Percentiles rank a stretch among this genome's conserved stretches.
Conservation (phyloP, 495 filamentous ascomycete genomes). For the Tetracladium setigerum region DNA sequence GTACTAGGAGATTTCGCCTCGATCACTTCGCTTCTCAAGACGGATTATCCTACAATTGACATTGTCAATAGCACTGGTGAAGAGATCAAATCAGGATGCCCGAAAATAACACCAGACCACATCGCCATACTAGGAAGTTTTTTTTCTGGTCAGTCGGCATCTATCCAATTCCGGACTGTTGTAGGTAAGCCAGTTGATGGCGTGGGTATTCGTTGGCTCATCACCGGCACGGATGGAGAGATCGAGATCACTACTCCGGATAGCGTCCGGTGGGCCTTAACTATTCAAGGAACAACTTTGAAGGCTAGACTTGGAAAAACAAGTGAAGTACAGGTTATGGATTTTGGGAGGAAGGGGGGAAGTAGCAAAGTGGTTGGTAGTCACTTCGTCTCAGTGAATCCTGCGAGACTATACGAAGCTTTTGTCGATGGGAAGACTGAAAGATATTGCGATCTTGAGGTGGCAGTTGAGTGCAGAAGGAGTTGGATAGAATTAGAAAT, state of each 20-base stretch:
- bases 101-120: slow-evolving; percentile 31
- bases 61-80: slow-evolving; percentile 23
- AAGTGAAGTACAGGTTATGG: background rate
- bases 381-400: background rate
- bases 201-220: slow-evolving; percentile 30
- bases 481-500: slow-evolving; percentile 5
- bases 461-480: slow-evolving; percentile 1
- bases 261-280: too few relatives aligned
- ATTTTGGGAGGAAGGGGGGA: background rate
- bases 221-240: slow-evolving; percentile 39
- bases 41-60: slow-evolving; percentile 21
- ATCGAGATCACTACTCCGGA: slow-evolving; percentile 26
- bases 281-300: background rate
- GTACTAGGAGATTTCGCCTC: slow-evolving; percentile 31
- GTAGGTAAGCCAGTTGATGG: slow-evolving; percentile 22
- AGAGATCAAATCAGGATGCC: slow-evolving; percentile 16
- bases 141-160: slow-evolving; percentile 26
- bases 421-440: slow-evolving; percentile 1
- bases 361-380: background rate
- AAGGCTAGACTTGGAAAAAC: background rate
- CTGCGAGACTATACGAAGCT: slow-evolving; percentile 2
- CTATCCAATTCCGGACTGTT: slow-evolving; percentile 28
- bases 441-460: slow-evolving; percentile 1
- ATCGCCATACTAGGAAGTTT: slow-evolving; percentile 36
- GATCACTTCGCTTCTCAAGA: slow-evolving; percentile 26